Evolutionary conservation across 129 eudicot species (phyloP).

Genomic region (Flaveria trinervia): DNA sequence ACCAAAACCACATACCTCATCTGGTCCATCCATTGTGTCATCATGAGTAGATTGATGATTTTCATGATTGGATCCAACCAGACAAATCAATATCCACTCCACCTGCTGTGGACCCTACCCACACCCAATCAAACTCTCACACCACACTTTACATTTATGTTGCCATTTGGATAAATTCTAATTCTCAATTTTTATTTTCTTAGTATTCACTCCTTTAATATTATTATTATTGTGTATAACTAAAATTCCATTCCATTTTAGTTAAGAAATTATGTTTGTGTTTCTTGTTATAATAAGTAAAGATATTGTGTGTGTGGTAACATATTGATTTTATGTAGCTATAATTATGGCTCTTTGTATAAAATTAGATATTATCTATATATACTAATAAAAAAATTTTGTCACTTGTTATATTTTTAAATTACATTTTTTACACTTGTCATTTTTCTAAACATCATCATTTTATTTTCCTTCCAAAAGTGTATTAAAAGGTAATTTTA

Average conservation of each 20-base stretch:
- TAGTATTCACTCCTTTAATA: neutral
- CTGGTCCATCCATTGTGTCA: constrained; percentile 48
- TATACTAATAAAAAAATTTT: too few relatives aligned
- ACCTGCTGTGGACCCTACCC: constrained; percentile 50
- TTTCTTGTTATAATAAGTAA: neutral
- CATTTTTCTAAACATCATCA: too few relatives aligned
- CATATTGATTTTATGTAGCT: neutral
- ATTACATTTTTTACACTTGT: too few relatives aligned
- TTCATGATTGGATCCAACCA: constrained; percentile 52
- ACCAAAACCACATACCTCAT: constrained; percentile 33
- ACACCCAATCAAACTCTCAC: constrained; percentile 24
- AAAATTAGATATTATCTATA: too few relatives aligned
- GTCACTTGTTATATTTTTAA: too few relatives aligned
- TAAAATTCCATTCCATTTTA: neutral
- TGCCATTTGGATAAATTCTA: constrained; percentile 7
- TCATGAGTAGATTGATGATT: constrained; percentile 45
- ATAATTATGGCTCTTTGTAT: too few relatives aligned
- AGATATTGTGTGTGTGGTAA: neutral
- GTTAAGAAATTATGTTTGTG: neutral
- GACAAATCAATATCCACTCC: constrained; percentile 45
- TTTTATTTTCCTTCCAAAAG: too few relatives aligned
- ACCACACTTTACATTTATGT: constrained; percentile 14
- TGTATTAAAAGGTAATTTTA: too few relatives aligned
- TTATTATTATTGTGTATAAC: neutral
- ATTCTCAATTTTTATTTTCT: neutral